These are phyloP conservation scores for Grosmannia serpens DNA, from an alignment of 2,329 filamentous ascomycete species.

Conservation along the genomic window DNA sequence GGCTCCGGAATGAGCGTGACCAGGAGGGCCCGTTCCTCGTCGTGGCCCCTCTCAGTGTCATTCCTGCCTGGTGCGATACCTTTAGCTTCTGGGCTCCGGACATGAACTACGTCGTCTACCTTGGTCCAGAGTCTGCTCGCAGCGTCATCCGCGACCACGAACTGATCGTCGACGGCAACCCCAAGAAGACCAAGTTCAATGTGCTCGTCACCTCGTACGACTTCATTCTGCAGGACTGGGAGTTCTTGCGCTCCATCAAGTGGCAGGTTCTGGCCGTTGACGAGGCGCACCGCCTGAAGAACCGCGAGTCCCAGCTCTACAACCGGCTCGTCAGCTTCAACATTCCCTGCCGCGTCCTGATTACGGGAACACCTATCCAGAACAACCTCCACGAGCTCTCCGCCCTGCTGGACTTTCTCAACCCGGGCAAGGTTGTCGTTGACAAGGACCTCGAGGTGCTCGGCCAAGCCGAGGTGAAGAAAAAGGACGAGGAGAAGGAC, in stretches of 20 bases:
- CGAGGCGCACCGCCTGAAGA: conserved; percentile 94
- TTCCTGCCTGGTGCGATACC: conserved; percentile 96
- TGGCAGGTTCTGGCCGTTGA: conserved; percentile 97
- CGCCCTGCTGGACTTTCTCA: conserved; percentile 89
- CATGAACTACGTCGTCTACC: conserved; percentile 93
- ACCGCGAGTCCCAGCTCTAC: conserved; percentile 89
- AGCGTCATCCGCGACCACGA: conserved; percentile 85
- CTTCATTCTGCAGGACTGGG: conserved; percentile 77
- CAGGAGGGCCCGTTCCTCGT: conserved; percentile 95
- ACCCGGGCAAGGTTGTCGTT: conserved; percentile 84
- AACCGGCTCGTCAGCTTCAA: conserved; percentile 74
- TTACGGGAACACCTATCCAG: conserved; percentile 94
- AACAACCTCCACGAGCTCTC: conserved; percentile 91
- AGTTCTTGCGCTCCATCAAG: conserved; percentile 80
- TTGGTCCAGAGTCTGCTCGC: conserved; percentile 77
- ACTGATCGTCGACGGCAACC: conserved; percentile 73
- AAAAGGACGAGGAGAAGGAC: conserved; percentile 17
- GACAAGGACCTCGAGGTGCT: conserved; percentile 83
- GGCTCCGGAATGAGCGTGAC: conserved; percentile 77
- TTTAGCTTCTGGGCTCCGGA: conserved; percentile 96
- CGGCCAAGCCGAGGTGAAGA: conserved; percentile 30
- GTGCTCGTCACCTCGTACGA: conserved; percentile 97
- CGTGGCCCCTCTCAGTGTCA: conserved; percentile 92
- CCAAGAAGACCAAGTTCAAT: conserved; percentile 88
- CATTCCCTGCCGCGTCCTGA: conserved; percentile 78